Conservation (phyloP, 495 filamentous ascomycete genomes). For the Trichoderma gamsii region DNA sequence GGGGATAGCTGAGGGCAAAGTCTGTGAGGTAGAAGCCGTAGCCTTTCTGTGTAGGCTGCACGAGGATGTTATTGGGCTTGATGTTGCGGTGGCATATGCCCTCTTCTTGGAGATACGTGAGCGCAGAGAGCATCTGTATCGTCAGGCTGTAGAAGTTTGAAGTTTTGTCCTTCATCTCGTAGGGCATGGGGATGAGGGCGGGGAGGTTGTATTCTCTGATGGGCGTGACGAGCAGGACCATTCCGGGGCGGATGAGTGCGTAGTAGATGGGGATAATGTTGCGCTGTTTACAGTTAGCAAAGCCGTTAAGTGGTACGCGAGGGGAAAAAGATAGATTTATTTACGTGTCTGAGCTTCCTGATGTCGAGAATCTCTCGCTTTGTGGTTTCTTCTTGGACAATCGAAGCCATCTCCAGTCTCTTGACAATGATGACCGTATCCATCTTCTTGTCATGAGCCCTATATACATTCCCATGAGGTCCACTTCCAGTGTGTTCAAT, state of each 20-base stretch:
- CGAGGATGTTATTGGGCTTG: conserved; percentile 5
- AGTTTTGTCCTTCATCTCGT: not conserved
- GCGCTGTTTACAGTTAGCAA: not conserved
- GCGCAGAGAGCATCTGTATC: not conserved
- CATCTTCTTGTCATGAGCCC: not conserved
- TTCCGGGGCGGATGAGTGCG: not conserved
- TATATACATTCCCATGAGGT: not conserved
- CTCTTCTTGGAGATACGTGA: not conserved
- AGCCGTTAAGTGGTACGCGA: not conserved
- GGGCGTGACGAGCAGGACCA: not conserved
- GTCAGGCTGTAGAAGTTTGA: not conserved
- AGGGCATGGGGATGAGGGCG: not conserved
- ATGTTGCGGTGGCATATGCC: not conserved
- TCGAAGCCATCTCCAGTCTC: not conserved
- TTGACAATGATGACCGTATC: not conserved
- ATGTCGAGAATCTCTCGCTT: not conserved
- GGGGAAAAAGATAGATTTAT: too few relatives aligned
- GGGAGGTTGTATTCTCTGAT: not conserved
- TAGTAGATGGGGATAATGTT: not conserved
- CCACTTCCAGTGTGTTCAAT: not conserved
- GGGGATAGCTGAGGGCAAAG: not conserved
- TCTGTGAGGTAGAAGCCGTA: not conserved
- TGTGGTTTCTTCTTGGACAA: not conserved
- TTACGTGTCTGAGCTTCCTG: not conserved
- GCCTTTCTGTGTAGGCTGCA: not conserved